Conservation (phyloP, 306 rosid species). For the Carpinus viminea region DNA sequence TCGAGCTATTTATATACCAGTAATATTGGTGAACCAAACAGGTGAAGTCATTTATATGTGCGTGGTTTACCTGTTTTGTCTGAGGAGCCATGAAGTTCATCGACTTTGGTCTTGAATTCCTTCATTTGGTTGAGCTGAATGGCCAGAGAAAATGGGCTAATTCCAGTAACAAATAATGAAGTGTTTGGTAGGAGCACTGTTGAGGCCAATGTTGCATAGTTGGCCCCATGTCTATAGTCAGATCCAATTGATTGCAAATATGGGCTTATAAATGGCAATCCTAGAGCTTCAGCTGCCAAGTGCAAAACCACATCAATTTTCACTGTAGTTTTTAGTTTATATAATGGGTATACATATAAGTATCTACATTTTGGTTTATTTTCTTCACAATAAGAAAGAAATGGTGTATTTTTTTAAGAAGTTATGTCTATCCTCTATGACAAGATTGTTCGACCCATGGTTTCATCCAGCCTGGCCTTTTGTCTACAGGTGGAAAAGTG, state of each 20-base stretch:
- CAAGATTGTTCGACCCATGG: background rate
- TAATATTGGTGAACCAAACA: background rate
- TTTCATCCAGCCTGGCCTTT: background rate
- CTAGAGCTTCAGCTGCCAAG: constrained; percentile 65
- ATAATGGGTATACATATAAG: no score
- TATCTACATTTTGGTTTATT: background rate
- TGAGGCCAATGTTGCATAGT: constrained; percentile 71
- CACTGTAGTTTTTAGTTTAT: no score
- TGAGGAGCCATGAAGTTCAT: constrained; percentile 32
- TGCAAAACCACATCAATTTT: background rate
- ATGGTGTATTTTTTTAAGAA: background rate
- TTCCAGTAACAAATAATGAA: constrained; percentile 55
- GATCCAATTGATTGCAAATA: constrained; percentile 71
- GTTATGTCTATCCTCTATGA: background rate
- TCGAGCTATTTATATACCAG: background rate
- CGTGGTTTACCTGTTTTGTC: constrained; percentile 27
- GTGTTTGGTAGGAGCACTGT: constrained; percentile 69
- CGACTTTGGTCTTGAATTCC: constrained; percentile 65
- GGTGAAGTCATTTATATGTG: background rate
- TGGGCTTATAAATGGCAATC: constrained; percentile 73
- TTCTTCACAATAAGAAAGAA: background rate
- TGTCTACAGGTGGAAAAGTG: background rate
- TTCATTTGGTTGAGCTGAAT: constrained; percentile 77
- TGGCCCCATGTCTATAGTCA: constrained; percentile 63
- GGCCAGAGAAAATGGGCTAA: constrained; percentile 77